Base-by-base conservation (phyloP, 257 asterid species). In the Ocimum tenuiflorum region DNA sequence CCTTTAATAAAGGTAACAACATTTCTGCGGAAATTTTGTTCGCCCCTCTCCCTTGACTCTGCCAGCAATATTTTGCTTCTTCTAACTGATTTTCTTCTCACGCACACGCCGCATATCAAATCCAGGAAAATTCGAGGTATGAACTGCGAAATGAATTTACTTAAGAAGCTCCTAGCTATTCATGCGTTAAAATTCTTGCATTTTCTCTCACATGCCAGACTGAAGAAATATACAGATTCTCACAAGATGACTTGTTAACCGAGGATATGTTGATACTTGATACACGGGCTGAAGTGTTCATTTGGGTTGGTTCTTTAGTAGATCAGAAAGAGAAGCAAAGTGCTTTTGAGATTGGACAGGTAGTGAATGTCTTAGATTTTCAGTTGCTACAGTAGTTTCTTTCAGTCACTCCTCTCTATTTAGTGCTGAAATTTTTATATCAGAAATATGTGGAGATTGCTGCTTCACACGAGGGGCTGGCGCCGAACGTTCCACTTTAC, bases 41-140 rank as follows among this genome's bases (percentile, higher is more conserved):
- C 61, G 31, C 31, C n/a, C 45, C 23, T 35, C 38, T 18, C 45
- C 69, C 50, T 62, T 31, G n/a, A n/a, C n/a, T n/a, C n/a, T n/a
- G n/a, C n/a, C 57, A 54, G 60, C 17, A 51, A 41, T 3, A 15
- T 41, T 74, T 56, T 6, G 7, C 31, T 67, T 68, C 29, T 42
- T 68, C 77, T 81, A 76, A 74, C 84, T 68, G 54, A 23, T 74
- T 57, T 19, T 54, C 22, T 65, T 72, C 45, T 73, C 50, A 75
- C 78, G 81, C 66, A 70, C 63, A 50, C 67, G 71, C 70, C 65
- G 68, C 71, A 33, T 54, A 7, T 67, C 60, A 65, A 61, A 58
- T 55, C 62, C 95, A 89, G 99, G 95, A 73, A 92, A 87, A 73
- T 85, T 89, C 73, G 91, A 92, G 98, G 98, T 89, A 83, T 56